These are phyloP conservation scores for Solanum chilense DNA, from an alignment of 257 asterid genomes.

Conservation along the genomic window DNA sequence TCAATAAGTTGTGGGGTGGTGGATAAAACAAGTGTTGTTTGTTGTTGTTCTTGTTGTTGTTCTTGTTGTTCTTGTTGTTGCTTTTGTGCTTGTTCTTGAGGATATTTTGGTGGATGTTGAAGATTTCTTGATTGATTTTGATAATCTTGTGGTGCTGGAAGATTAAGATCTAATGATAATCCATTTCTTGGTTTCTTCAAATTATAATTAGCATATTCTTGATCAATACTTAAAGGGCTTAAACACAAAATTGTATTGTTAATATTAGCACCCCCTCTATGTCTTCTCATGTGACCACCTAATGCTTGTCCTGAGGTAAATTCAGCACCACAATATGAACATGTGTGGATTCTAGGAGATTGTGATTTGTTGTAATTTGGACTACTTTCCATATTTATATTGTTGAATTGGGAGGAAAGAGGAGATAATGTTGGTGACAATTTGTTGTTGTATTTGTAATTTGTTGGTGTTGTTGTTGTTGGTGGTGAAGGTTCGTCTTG, in stretches of 20 bases:
- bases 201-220: slow-evolving; percentile 3
- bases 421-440: not conserved
- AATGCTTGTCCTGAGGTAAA: slow-evolving; percentile 34
- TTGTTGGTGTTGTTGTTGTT: not conserved
- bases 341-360: slow-evolving; percentile 16
- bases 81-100: slow-evolving; percentile 12
- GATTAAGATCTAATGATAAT: slow-evolving; percentile 64
- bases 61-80: not conserved
- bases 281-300: slow-evolving; percentile 43
- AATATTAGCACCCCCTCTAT: slow-evolving; percentile 11
- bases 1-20: slow-evolving; percentile 31
- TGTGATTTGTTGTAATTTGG: not conserved
- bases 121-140: slow-evolving; percentile 5
- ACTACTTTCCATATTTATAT: not conserved
- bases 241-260: slow-evolving; percentile 4
- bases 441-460: not conserved
- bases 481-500: slow-evolving; percentile 12
- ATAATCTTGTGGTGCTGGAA: slow-evolving; percentile 55
- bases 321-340: slow-evolving; percentile 36
- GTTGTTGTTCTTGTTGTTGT: not conserved
- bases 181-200: slow-evolving; percentile 11
- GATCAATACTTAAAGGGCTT: slow-evolving; percentile 17
- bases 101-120: slow-evolving; percentile 7
- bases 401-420: slow-evolving; percentile 13
- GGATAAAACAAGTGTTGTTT: slow-evolving; percentile 23